phyloP scores from a whole-genome alignment of 2,329 filamentous ascomycete species.

The Alternaria gansuensis region DNA sequence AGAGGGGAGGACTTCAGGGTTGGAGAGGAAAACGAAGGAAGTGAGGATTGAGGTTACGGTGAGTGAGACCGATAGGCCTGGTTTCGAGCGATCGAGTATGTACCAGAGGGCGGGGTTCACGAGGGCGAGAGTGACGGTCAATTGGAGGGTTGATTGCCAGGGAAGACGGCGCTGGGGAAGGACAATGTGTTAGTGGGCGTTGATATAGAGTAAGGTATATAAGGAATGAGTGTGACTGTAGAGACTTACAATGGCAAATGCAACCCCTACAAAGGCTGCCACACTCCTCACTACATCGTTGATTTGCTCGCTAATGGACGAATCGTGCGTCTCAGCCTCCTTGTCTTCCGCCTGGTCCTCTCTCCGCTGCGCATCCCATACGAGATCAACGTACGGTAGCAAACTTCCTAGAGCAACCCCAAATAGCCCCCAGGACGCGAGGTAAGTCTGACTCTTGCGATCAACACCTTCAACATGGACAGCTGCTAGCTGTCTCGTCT shows the following conservation, averaged over 20 bases:
- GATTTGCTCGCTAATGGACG: conserved; percentile 71
- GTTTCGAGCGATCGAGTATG: conserved; percentile 86
- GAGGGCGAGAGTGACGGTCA: conserved; percentile 86
- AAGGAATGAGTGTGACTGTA: not conserved
- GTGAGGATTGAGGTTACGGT: conserved; percentile 79
- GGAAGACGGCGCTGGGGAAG: conserved; percentile 79
- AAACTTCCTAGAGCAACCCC: conserved; percentile 81
- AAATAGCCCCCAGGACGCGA: conserved; percentile 81
- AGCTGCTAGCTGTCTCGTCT: conserved; percentile 69
- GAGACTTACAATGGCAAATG: conserved; percentile 79
- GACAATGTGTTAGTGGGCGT: conserved; percentile 14
- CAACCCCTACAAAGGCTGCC: conserved; percentile 76
- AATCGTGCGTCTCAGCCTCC: conserved; percentile 50
- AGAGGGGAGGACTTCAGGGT: conserved; percentile 77
- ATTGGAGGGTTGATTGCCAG: conserved; percentile 94
- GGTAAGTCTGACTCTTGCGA: conserved; percentile 69
- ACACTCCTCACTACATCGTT: conserved; percentile 74
- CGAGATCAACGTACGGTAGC: conserved; percentile 82
- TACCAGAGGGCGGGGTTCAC: conserved; percentile 97
- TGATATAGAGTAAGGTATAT: not conserved
- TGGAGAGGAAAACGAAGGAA: conserved; percentile 74
- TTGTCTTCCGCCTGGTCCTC: conserved; percentile 19
- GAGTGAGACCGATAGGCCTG: conserved; percentile 82
- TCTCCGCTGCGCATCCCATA: conserved; percentile 69
- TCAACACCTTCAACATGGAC: conserved; percentile 68